These are phyloP conservation scores for Leccinum disarticulatum DNA, from an alignment of 768 basidiomycete genomes.

Conservation along the genomic window DNA sequence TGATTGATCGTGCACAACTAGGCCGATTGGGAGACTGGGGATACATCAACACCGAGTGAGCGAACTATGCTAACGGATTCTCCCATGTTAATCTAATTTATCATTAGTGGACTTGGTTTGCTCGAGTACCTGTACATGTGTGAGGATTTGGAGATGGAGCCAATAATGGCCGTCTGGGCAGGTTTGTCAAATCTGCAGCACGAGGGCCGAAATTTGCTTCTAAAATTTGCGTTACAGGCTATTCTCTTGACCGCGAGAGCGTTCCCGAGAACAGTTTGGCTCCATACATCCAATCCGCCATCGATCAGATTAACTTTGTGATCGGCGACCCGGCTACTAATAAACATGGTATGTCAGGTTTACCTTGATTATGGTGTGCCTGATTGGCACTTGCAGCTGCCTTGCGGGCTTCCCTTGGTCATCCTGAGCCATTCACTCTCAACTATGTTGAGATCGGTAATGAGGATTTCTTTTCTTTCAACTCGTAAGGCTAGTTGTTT, in stretches of 20 bases:
- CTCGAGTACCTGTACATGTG: slow-evolving; percentile 56
- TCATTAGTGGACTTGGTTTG: slow-evolving; percentile 51
- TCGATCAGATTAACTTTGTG: slow-evolving; percentile 63
- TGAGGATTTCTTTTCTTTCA: slow-evolving; percentile 48
- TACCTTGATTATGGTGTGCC: background rate
- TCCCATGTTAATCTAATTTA: background rate
- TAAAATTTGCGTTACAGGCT: slow-evolving; percentile 36
- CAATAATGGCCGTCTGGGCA: slow-evolving; percentile 65
- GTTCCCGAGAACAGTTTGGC: slow-evolving; percentile 44
- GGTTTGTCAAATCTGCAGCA: slow-evolving; percentile 33
- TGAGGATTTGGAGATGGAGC: slow-evolving; percentile 55
- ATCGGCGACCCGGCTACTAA: slow-evolving; percentile 53
- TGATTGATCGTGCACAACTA: slow-evolving; percentile 10
- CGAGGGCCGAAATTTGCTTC: background rate
- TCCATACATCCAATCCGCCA: slow-evolving; percentile 55
- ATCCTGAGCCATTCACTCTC: slow-evolving; percentile 50
- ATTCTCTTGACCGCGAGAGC: slow-evolving; percentile 45
- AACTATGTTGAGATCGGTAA: slow-evolving; percentile 57
- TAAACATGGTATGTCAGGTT: slow-evolving; percentile 27
- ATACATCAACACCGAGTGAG: slow-evolving; percentile 60
- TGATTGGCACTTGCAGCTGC: slow-evolving; percentile 36
- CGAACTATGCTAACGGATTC: background rate
- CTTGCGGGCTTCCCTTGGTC: slow-evolving; percentile 54
- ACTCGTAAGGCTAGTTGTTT: slow-evolving; percentile 16
- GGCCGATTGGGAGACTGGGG: slow-evolving; percentile 63